Base-by-base conservation (phyloP, 1,284 basidiomycete genomes). In the Marasmius oreades region DNA sequence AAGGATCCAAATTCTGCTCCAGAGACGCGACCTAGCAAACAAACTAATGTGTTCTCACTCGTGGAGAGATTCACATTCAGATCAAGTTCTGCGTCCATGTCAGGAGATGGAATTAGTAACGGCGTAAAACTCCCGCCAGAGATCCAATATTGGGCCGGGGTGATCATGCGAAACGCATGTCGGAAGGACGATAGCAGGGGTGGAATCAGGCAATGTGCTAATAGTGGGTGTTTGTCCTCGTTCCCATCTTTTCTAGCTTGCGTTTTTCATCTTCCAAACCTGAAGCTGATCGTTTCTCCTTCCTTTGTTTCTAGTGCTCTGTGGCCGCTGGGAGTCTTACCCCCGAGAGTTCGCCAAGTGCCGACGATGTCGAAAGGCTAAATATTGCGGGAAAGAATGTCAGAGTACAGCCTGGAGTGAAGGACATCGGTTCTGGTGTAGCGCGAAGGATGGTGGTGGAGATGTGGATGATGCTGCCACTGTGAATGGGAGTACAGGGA, bases 161-260 rank as follows among this genome's bases (percentile, higher is more conserved):
- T 98, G 12, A 98, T 98, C 67, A 99, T 99, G 96, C 84, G 97
- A 53, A 99, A 99, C 69, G 96, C 97, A 6, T 99, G 96, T 73
- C 80, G 96, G 69, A 99, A 99, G 78, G 96, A 99, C 67, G 95
- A 98, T 60, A 84, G 79, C 50, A 77, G 90, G 45, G 94, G 94
- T 59, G 97, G 97, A 3, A 95, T 98, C 61, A 77, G 96, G 58
- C 97, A 98, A 71, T 99, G 96, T 77, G 97, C 97, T 4, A 97
- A 98, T 70, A 98, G 88, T 90, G 62, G 69, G 87, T 82, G 58
- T 14, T 56, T 42, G 45, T 47, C 31, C 48, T 62, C 52, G 28
- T 31, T 31, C 10, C 28, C 28, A 31, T 31, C 28, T 4, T 31
- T 10, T 5, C 5, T 5, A 31, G 10, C 4, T 10, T 31, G 10